A percentile compares a stretch with the other conserved stretches of the same genome.
Conservation (phyloP, 192 early-diverging fungal genomes). For the Gaertneriomyces sp. region DNA sequence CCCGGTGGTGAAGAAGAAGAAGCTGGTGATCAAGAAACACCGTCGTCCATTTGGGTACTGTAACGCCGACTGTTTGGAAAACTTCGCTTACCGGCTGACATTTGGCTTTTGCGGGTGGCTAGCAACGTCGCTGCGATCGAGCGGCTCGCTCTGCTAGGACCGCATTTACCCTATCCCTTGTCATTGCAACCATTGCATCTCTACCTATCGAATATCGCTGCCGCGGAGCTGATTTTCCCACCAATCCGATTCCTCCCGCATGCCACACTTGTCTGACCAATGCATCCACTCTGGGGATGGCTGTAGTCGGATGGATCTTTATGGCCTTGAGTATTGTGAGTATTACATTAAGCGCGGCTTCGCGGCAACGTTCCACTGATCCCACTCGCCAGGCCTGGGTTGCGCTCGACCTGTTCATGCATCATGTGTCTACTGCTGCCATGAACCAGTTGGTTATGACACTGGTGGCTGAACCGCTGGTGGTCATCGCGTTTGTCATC, state of each 20-base stretch:
- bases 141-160: conserved; percentile 17
- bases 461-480: conserved; percentile 18
- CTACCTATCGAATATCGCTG: conserved; percentile 26
- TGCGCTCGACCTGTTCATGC: conserved; percentile 14
- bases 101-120: background rate
- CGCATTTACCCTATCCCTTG: conserved; percentile 8
- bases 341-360: background rate
- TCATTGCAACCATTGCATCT: conserved; percentile 22
- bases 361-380: background rate
- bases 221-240: background rate
- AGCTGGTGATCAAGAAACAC: background rate
- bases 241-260: background rate
- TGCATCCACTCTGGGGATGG: conserved; percentile 5
- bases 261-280: conserved; percentile 22
- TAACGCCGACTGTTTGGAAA: background rate
- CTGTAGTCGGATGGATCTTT: conserved; percentile 21
- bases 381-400: conserved; percentile 12
- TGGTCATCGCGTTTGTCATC: conserved; percentile 16
- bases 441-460: conserved; percentile 14
- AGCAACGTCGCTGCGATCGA: conserved; percentile 14
- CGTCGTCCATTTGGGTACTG: conserved; percentile 4
- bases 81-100: background rate
- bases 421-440: background rate
- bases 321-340: conserved; percentile 21
- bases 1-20: background rate